These are phyloP conservation scores for Mucor ambiguus DNA, from an alignment of 371 early-diverging fungal genomes.

Conservation along the genomic window DNA sequence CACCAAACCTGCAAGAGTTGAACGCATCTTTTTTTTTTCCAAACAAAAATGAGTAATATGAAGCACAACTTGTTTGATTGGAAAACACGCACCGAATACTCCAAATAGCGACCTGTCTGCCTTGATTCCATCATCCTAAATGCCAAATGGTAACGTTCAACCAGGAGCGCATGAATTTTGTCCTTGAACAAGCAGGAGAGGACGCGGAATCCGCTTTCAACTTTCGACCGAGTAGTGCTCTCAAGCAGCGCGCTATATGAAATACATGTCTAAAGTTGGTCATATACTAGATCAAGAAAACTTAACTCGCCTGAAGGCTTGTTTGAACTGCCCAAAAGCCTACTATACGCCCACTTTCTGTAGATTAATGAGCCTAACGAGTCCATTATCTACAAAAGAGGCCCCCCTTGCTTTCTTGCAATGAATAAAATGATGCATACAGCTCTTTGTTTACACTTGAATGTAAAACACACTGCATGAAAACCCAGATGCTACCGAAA, in stretches of 20 bases:
- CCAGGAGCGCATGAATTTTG: background rate
- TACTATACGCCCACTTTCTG: background rate
- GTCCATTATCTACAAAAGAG: background rate
- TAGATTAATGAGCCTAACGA: background rate
- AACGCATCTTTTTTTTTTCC: constrained; percentile 37
- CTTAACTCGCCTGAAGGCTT: too few relatives aligned
- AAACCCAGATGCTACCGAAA: background rate
- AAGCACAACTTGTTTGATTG: background rate
- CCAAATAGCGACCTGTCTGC: background rate
- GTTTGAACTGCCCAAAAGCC: background rate
- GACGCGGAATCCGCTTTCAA: background rate
- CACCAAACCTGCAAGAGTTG: constrained; percentile 59
- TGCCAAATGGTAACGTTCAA: background rate
- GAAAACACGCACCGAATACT: background rate
- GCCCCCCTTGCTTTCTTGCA: background rate
- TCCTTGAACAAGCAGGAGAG: background rate
- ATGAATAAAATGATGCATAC: background rate
- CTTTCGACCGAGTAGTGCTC: too few relatives aligned
- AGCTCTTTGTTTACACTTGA: background rate
- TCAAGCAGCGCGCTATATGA: background rate
- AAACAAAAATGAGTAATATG: background rate
- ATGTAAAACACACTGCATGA: background rate
- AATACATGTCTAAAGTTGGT: background rate
- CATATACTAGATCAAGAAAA: too few relatives aligned
- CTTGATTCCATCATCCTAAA: background rate